phyloP scores from a whole-genome alignment of 371 early-diverging fungal genomes.

The Mucor ambiguus region DNA sequence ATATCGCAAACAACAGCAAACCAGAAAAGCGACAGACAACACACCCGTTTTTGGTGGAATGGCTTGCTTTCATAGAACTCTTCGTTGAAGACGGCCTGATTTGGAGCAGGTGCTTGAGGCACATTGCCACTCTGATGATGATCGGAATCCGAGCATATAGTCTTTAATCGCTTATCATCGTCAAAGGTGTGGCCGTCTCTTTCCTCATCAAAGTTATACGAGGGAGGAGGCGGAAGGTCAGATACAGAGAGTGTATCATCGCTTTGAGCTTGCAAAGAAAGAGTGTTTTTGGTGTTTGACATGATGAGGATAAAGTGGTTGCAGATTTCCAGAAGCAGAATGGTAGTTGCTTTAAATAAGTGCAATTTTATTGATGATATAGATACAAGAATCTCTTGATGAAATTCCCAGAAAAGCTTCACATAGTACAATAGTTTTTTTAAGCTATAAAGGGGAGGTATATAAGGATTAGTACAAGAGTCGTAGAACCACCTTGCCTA shows the following conservation, averaged over 20 bases:
- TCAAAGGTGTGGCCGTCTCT: background rate
- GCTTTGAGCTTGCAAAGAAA: background rate
- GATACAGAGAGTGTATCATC: background rate
- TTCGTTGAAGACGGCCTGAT: background rate
- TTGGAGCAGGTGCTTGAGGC: background rate
- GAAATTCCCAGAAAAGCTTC: background rate
- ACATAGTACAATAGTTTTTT: background rate
- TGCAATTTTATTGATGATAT: background rate
- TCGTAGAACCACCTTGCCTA: background rate
- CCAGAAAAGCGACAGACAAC: background rate
- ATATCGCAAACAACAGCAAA: background rate
- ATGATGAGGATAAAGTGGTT: background rate
- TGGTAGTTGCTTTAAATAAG: background rate
- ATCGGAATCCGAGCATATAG: background rate
- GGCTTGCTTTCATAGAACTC: background rate
- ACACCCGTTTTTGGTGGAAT: background rate
- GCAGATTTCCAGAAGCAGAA: background rate
- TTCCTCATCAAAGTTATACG: background rate
- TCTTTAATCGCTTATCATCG: background rate
- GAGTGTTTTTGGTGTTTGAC: background rate
- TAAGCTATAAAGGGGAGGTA: too few species aligned
- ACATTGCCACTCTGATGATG: background rate
- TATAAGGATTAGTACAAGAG: background rate
- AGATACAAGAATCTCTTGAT: background rate
- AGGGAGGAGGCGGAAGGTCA: background rate